Conservation (phyloP, 305 asterid genomes). For the Fraxinus sp. region DNA sequence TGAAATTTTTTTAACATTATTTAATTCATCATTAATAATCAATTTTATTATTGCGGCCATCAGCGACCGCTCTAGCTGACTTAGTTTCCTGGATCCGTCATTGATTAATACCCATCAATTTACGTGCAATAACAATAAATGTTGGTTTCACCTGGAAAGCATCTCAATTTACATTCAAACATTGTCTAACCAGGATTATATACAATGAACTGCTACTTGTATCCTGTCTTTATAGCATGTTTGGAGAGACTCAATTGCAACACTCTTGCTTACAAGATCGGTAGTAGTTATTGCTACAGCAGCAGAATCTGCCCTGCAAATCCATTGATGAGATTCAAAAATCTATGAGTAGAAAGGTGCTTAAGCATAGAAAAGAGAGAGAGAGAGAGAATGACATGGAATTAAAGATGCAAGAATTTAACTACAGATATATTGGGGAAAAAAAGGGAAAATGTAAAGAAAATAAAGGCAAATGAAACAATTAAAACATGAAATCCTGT, state of each 20-base stretch:
- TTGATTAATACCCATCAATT: not conserved
- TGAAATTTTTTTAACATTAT: no score
- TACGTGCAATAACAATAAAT: not conserved
- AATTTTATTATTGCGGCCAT: no score
- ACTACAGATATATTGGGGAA: not conserved
- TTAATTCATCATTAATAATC: no score
- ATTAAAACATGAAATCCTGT: constrained; percentile 16
- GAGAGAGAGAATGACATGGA: not conserved
- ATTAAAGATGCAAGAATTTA: not conserved
- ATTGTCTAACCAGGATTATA: not conserved
- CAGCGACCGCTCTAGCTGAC: no score
- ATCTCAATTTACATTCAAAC: constrained; percentile 16
- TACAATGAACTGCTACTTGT: not conserved
- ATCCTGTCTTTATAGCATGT: no score
- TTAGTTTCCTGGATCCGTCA: no score
- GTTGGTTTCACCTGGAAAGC: constrained; percentile 15
- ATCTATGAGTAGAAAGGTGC: constrained; percentile 3
- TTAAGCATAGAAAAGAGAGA: not conserved
- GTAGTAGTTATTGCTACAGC: constrained; percentile 98
- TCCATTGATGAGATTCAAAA: constrained; percentile 27
- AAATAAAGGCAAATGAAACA: not conserved
- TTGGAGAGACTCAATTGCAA: constrained; percentile 81
- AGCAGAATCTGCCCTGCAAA: constrained; percentile 80
- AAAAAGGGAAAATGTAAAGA: not conserved
- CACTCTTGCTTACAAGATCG: constrained; percentile 95